These are phyloP conservation scores for Aspergillus campestris DNA, from an alignment of 495 filamentous ascomycete species.

Conservation along the genomic window DNA sequence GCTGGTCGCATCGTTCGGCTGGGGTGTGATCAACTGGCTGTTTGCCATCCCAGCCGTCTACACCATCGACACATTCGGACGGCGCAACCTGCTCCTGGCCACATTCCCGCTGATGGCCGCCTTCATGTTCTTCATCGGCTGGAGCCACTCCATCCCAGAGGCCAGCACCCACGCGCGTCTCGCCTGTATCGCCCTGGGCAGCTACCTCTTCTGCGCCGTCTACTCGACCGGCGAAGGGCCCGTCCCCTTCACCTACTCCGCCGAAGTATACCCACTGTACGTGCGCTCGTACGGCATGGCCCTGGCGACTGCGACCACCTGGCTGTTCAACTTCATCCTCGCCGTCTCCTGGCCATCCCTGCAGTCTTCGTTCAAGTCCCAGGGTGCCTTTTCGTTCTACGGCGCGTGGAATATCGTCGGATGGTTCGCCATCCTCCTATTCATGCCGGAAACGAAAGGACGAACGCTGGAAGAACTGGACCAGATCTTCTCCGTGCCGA, in stretches of 20 bases:
- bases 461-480: conserved; percentile 42
- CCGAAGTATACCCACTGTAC: conserved; percentile 68
- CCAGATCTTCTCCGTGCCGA: conserved; percentile 45
- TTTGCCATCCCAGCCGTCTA: conserved; percentile 73
- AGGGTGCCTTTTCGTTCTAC: conserved; percentile 53
- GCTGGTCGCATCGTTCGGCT: conserved; percentile 64
- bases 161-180: conserved; percentile 39
- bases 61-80: conserved; percentile 77
- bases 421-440: conserved; percentile 58
- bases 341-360: conserved; percentile 58
- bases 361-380: conserved; percentile 39
- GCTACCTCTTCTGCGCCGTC: conserved; percentile 64
- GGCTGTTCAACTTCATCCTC: conserved; percentile 59
- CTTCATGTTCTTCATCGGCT: conserved; percentile 60
- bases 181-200: conserved; percentile 56
- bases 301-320: conserved; percentile 60
- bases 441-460: conserved; percentile 59
- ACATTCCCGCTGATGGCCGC: conserved; percentile 78
- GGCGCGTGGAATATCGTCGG: conserved; percentile 56
- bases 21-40: conserved; percentile 67
- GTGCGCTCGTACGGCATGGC: conserved; percentile 71
- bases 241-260: conserved; percentile 73
- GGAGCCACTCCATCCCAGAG: conserved; percentile 55
- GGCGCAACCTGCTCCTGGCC: conserved; percentile 63
- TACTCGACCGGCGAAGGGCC: conserved; percentile 77